These are phyloP conservation scores for Choiromyces venosus DNA, from an alignment of 495 filamentous ascomycete genomes.

Conservation along the genomic window DNA sequence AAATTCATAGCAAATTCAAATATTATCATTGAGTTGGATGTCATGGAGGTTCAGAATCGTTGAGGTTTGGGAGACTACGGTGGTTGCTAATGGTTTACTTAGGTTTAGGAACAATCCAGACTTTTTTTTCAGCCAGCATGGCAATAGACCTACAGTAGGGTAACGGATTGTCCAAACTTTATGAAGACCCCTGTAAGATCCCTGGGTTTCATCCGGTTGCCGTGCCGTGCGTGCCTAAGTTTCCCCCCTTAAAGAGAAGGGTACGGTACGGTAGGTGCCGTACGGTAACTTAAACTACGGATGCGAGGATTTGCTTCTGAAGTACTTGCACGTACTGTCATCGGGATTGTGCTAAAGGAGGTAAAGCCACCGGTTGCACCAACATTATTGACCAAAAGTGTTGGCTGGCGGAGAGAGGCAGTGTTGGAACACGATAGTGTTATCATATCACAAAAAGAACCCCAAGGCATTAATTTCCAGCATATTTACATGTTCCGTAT, in stretches of 20 bases:
- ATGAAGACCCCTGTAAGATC: not conserved
- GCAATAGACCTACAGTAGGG: not conserved
- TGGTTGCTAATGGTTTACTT: too few relatives aligned
- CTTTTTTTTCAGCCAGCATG: too few relatives aligned
- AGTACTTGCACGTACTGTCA: too few relatives aligned
- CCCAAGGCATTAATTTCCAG: not conserved
- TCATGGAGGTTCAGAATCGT: too few relatives aligned
- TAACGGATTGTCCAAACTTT: not conserved
- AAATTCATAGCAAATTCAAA: too few relatives aligned
- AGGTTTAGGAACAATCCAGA: too few relatives aligned
- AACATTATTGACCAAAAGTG: not conserved
- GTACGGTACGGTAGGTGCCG: too few relatives aligned
- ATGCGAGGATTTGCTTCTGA: not conserved
- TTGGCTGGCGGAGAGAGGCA: not conserved
- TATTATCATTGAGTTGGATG: too few relatives aligned
- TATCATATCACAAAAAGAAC: not conserved
- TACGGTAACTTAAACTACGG: not conserved
- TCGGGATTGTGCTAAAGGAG: not conserved
- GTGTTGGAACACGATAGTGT: not conserved
- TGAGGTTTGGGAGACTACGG: too few relatives aligned
- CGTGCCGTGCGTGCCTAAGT: not conserved
- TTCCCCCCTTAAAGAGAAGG: too few relatives aligned
- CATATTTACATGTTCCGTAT: not conserved
- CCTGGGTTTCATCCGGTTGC: not conserved
- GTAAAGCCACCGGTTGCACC: too few relatives aligned